Conservation (phyloP, 2,329 filamentous ascomycete species). For the Allantophomopsis lycopodina region DNA sequence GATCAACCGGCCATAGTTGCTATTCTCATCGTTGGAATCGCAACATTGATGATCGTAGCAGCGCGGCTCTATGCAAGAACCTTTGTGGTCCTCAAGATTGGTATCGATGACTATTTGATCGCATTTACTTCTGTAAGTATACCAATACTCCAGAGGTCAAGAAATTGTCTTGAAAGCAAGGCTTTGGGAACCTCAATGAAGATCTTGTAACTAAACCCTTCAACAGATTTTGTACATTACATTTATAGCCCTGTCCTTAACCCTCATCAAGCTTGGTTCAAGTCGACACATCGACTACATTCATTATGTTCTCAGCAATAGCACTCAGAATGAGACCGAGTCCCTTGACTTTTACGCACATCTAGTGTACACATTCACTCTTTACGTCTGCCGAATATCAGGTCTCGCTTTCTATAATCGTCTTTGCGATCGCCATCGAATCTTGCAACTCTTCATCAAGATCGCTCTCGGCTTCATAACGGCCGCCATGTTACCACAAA, state of each 20-base stretch:
- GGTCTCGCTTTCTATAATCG: conserved; percentile 37
- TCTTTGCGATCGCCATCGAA: conserved; percentile 23
- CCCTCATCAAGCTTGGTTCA: conserved; percentile 31
- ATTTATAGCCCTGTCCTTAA: conserved; percentile 10
- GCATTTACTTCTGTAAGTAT: not conserved
- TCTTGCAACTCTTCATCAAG: conserved; percentile 22
- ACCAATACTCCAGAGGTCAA: no score
- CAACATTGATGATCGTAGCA: not conserved
- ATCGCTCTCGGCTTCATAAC: conserved; percentile 22
- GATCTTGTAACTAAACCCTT: no score
- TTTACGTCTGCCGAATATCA: conserved; percentile 34
- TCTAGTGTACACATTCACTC: conserved; percentile 34
- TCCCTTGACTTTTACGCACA: conserved; percentile 34
- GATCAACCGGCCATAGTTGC: not conserved
- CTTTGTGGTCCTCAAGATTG: not conserved
- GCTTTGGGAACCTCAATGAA: no score
- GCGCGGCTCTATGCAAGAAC: not conserved
- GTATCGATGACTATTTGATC: not conserved
- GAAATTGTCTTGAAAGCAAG: no score
- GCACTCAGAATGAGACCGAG: conserved; percentile 27
- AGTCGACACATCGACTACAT: conserved; percentile 31
- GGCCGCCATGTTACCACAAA: conserved; percentile 29
- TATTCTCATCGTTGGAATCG: not conserved
- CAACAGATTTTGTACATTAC: not conserved
- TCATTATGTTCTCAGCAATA: conserved; percentile 28